phyloP scores from a whole-genome alignment of 2,329 filamentous ascomycete species.

The Colletotrichum acutatum region DNA sequence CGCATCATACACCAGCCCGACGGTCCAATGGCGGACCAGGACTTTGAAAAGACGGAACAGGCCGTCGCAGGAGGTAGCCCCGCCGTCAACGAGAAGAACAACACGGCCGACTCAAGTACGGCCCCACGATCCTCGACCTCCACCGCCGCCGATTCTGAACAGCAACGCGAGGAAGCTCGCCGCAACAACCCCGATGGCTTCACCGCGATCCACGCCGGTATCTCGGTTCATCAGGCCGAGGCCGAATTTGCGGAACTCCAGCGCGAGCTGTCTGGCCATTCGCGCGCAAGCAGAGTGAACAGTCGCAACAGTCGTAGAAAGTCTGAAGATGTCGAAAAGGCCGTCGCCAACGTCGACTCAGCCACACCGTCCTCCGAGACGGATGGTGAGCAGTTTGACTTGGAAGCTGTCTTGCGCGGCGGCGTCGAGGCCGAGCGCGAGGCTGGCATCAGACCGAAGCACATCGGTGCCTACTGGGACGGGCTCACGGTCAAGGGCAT shows the following conservation, averaged over 20 bases:
- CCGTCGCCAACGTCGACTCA: slow-evolving; percentile 44
- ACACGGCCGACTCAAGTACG: slow-evolving; percentile 4
- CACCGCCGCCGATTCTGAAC: slow-evolving; percentile 40
- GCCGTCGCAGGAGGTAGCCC: slow-evolving; percentile 43
- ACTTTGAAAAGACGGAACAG: slow-evolving; percentile 43
- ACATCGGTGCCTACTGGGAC: slow-evolving; percentile 84
- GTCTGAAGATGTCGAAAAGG: slow-evolving; percentile 69
- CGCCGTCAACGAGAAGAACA: slow-evolving; percentile 38
- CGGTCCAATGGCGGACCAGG: slow-evolving; percentile 43
- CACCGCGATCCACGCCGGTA: slow-evolving; percentile 54
- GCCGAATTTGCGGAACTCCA: slow-evolving; percentile 77
- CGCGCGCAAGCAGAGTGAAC: slow-evolving; percentile 58
- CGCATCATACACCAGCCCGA: background rate
- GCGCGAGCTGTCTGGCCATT: slow-evolving; percentile 68
- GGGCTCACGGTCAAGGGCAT: slow-evolving; percentile 79
- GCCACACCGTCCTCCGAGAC: slow-evolving; percentile 51
- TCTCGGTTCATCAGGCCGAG: slow-evolving; percentile 75
- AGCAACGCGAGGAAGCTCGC: slow-evolving; percentile 49
- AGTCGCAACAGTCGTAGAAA: slow-evolving; percentile 42
- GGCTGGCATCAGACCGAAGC: slow-evolving; percentile 83
- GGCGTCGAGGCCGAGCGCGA: slow-evolving; percentile 76
- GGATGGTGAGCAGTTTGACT: slow-evolving; percentile 73
- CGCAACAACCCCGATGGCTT: slow-evolving; percentile 61
- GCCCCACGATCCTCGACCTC: slow-evolving; percentile 39
- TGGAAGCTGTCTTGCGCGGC: slow-evolving; percentile 79